Conservation (phyloP, 208 protist genomes). For the Trypanosomatidae sp. region DNA sequence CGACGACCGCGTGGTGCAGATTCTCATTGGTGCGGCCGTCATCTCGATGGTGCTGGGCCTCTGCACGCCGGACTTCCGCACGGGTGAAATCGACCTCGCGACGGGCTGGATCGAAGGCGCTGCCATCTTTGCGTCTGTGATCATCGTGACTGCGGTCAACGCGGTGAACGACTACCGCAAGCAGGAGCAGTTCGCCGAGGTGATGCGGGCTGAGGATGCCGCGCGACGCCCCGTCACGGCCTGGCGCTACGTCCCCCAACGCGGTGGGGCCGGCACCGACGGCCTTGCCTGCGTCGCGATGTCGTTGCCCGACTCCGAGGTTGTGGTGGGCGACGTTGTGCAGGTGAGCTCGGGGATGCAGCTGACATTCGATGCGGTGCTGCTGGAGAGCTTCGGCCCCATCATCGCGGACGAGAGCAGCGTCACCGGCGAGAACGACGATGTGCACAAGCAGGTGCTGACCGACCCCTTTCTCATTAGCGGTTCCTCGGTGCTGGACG, state of each 20-base stretch:
- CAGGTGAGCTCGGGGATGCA: slow-evolving; percentile 88
- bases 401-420: slow-evolving; percentile 91
- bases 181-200: slow-evolving; percentile 93
- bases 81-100: slow-evolving; percentile 50
- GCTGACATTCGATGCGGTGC: slow-evolving; percentile 94
- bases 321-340: slow-evolving; percentile 97
- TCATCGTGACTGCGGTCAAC: slow-evolving; percentile 93
- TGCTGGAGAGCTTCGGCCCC: slow-evolving; percentile 63
- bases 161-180: slow-evolving; percentile 96
- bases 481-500: slow-evolving; percentile 84
- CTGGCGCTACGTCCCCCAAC: slow-evolving; percentile 47
- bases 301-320: slow-evolving; percentile 79
- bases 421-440: slow-evolving; percentile 96
- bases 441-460: slow-evolving; percentile 82
- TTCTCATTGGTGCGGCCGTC: slow-evolving; percentile 66
- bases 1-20: slow-evolving; percentile 72
- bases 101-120: slow-evolving; percentile 96
- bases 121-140: slow-evolving; percentile 97
- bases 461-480: slow-evolving; percentile 85
- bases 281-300: slow-evolving; percentile 25
- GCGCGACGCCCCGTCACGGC: slow-evolving; percentile 40
- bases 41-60: slow-evolving; percentile 84
- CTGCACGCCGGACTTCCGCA: slow-evolving; percentile 63
- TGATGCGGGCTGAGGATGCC: slow-evolving; percentile 64
- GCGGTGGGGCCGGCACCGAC: slow-evolving; percentile 3